phyloP scores from a whole-genome alignment of 2,329 filamentous ascomycete species.

The Sporothrix globosa region DNA sequence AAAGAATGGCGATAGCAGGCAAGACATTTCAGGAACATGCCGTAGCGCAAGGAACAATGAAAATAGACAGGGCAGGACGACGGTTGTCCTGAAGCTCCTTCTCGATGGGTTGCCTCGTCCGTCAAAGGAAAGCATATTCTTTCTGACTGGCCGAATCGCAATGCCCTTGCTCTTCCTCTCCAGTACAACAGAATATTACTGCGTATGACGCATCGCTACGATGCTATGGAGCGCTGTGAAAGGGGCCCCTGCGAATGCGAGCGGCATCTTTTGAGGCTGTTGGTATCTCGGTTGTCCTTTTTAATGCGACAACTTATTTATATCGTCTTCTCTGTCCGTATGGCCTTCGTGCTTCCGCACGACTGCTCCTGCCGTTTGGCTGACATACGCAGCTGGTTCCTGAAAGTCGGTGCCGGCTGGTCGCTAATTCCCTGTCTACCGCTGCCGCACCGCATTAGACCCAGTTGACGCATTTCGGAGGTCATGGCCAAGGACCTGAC shows the following conservation, averaged over 20 bases:
- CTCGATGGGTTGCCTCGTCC: no score
- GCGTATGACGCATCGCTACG: no score
- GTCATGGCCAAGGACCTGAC: not conserved
- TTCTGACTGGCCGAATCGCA: no score
- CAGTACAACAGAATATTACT: no score
- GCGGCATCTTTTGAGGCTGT: no score
- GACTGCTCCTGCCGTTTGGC: not conserved
- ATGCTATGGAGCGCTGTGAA: no score
- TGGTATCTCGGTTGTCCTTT: no score
- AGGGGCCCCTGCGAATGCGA: no score
- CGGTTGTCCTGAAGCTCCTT: not conserved
- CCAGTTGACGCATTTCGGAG: conserved; percentile 12
- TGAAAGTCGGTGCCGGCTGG: not conserved
- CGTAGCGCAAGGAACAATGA: conserved; percentile 12
- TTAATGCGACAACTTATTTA: no score
- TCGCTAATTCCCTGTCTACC: conserved; percentile 9
- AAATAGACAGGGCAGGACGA: not conserved
- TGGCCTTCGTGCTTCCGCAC: not conserved
- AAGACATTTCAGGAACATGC: not conserved
- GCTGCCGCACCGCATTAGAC: no score
- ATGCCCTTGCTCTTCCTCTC: no score
- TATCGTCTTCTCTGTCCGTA: not conserved
- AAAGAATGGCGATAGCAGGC: not conserved
- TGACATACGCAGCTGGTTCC: not conserved
- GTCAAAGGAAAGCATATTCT: no score